phyloP scores from a whole-genome alignment of 2,329 filamentous ascomycete species.

The Fusarium foetens region DNA sequence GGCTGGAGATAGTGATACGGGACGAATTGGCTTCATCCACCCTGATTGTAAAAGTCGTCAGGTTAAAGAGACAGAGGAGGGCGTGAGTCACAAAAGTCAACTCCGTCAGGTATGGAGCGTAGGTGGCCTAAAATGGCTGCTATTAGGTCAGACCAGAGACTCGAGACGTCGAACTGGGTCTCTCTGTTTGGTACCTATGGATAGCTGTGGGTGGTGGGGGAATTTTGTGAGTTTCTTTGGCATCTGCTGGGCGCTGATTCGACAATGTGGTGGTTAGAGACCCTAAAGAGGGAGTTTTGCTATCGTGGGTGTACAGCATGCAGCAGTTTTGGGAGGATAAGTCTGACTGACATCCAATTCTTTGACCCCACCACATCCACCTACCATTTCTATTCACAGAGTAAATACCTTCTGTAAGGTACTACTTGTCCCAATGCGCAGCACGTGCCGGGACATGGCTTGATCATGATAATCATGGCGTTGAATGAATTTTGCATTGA shows the following conservation, averaged over 20 bases:
- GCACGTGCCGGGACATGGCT: not conserved
- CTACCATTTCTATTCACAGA: not conserved
- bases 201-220: conserved; percentile 40
- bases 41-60: conserved; percentile 32
- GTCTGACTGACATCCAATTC: conserved; percentile 9
- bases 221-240: conserved; percentile 31
- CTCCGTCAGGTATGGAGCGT: conserved; percentile 2
- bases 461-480: not conserved
- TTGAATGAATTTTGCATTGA: not conserved
- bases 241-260: conserved; percentile 40
- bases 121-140: not conserved
- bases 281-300: conserved; percentile 28
- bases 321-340: not conserved
- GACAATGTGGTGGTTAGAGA: conserved; percentile 30
- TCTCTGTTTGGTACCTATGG: conserved; percentile 25
- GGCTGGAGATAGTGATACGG: conserved; percentile 30
- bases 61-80: conserved; percentile 29
- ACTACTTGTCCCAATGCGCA: not conserved
- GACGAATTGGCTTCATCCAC: conserved; percentile 47
- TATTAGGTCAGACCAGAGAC: conserved; percentile 13
- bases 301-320: not conserved
- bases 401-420: not conserved
- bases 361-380: conserved; percentile 1
- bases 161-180: conserved; percentile 14
- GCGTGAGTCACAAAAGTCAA: conserved; percentile 46